A percentile compares a stretch with the other conserved stretches of the same genome.
phyloP scores from a whole-genome alignment of 495 filamentous ascomycete species.

The Aspergillus sparsus region DNA sequence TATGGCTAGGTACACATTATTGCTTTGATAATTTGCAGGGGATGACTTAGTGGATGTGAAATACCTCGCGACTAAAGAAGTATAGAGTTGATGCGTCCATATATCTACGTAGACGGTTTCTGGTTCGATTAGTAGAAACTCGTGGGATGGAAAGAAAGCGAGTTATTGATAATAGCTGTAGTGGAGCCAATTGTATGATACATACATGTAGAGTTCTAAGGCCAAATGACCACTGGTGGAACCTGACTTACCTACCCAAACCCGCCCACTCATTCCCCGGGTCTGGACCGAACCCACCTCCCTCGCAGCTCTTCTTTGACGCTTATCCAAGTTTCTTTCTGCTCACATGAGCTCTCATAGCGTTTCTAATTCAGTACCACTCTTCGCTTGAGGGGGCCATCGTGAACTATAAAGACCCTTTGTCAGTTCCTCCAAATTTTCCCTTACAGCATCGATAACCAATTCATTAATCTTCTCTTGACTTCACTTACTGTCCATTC shows the following conservation, averaged over 20 bases:
- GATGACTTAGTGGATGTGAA: no score
- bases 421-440: conserved; percentile 5
- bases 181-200: not conserved
- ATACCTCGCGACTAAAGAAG: no score
- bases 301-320: conserved; percentile 16
- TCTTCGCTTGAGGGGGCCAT: conserved; percentile 7
- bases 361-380: conserved; percentile 4
- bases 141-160: not conserved
- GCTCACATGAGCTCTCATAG: conserved; percentile 23
- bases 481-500: conserved; percentile 3
- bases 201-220: conserved; percentile 6
- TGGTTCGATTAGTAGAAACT: no score
- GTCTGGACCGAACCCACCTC: conserved; percentile 22
- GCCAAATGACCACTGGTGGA: conserved; percentile 13
- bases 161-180: not conserved
- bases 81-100: no score
- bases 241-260: not conserved
- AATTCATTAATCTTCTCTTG: conserved; percentile 12
- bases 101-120: no score
- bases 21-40: no score
- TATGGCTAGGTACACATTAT: not conserved
- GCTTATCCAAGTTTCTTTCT: conserved; percentile 12
- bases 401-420: conserved; percentile 22
- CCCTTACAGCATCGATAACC: not conserved
- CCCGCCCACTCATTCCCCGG: conserved; percentile 17